Conservation (phyloP, 208 protist genomes). For the Leishmania amazonensis region DNA sequence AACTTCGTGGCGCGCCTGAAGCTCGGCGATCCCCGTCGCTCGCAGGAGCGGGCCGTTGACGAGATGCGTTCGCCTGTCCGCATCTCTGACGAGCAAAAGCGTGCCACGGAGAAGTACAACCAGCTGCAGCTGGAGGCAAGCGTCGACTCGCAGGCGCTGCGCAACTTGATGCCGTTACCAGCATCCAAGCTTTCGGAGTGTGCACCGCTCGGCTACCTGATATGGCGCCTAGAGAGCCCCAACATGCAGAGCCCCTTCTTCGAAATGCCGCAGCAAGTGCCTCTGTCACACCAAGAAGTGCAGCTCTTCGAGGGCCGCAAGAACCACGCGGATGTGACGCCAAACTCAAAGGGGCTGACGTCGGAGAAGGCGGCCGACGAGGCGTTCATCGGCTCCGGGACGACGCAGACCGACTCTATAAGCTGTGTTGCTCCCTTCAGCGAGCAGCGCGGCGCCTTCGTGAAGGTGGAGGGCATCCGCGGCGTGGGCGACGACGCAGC, state of each 20-base stretch:
- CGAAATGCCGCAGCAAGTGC: constrained; percentile 54
- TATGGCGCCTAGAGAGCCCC: constrained; percentile 53
- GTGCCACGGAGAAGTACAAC: constrained; percentile 45
- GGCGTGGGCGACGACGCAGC: constrained; percentile 51
- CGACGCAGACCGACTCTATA: constrained; percentile 38
- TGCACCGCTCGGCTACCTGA: constrained; percentile 53
- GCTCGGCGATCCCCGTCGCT: constrained; percentile 71
- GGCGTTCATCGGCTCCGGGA: constrained; percentile 36
- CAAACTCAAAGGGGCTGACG: constrained; percentile 23
- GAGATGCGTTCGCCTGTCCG: constrained; percentile 42
- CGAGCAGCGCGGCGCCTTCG: constrained; percentile 55
- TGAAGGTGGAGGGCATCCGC: constrained; percentile 55
- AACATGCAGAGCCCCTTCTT: constrained; percentile 43
- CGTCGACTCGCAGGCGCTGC: constrained; percentile 61
- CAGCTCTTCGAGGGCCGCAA: constrained; percentile 34
- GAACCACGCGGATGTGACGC: constrained; percentile 6
- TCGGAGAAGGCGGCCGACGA: constrained; percentile 29
- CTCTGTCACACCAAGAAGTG: constrained; percentile 55
- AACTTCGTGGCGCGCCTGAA: constrained; percentile 72
- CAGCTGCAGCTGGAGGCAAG: constrained; percentile 56
- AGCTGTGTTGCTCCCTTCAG: constrained; percentile 51
- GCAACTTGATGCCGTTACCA: constrained; percentile 43
- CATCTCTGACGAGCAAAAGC: constrained; percentile 44
- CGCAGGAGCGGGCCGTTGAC: constrained; percentile 45
- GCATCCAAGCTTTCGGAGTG: constrained; percentile 45